A percentile compares a stretch with the other conserved stretches of the same genome.
Conservation (phyloP, 192 early-diverging fungal genomes). For the Gorgonomyces haynaldii region DNA sequence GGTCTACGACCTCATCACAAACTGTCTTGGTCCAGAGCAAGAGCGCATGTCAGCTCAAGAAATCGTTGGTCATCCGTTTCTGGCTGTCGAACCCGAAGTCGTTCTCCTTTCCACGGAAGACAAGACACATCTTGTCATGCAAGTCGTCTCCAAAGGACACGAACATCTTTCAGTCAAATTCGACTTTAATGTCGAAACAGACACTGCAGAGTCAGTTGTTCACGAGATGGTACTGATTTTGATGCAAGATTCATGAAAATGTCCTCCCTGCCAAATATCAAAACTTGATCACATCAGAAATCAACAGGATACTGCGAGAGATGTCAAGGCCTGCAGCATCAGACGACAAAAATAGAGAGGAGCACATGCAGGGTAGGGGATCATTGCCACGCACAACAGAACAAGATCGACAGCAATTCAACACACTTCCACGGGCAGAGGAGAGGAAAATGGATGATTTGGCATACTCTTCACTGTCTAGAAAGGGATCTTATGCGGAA, state of each 20-base stretch:
- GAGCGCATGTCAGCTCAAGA: constrained; percentile 57
- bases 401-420: constrained; percentile 12
- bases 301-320: constrained; percentile 71
- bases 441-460: constrained; percentile 3
- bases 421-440: constrained; percentile 2
- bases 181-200: constrained; percentile 67
- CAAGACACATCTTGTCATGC: constrained; percentile 56
- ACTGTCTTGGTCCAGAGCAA: constrained; percentile 52
- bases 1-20: constrained; percentile 50
- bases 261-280: constrained; percentile 63
- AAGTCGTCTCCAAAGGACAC: constrained; percentile 67
- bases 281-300: constrained; percentile 66
- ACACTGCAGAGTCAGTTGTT: constrained; percentile 68
- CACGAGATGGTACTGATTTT: constrained; percentile 60
- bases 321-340: constrained; percentile 40
- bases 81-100: constrained; percentile 66
- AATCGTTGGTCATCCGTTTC: constrained; percentile 61
- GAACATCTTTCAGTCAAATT: constrained; percentile 73
- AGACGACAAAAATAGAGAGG: constrained; percentile 52
- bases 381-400: constrained; percentile 11
- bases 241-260: constrained; percentile 59
- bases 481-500: constrained; percentile 19
- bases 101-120: constrained; percentile 48
- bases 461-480: constrained; percentile 8
- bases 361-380: constrained; percentile 23